These are phyloP conservation scores for Syncephalastrum monosporum DNA, from an alignment of 371 early-diverging fungal genomes.

Conservation along the genomic window DNA sequence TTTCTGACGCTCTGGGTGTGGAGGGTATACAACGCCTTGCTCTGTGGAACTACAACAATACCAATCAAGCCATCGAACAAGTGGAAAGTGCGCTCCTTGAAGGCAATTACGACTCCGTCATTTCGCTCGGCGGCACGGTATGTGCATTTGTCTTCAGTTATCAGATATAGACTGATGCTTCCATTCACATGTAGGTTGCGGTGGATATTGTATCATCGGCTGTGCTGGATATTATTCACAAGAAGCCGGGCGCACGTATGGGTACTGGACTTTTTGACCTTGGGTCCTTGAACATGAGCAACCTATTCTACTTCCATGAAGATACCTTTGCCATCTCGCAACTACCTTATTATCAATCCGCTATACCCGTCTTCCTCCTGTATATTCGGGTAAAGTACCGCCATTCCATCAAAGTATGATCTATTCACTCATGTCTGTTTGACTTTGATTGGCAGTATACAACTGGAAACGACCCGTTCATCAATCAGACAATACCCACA, in stretches of 20 bases:
- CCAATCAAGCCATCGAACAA: conserved; percentile 7
- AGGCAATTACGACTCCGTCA: conserved; percentile 23
- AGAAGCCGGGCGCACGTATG: conserved; percentile 14
- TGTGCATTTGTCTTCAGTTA: background rate
- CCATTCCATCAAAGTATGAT: too few relatives aligned
- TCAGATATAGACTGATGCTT: conserved; percentile 1
- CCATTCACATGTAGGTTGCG: conserved; percentile 4
- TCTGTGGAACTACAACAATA: conserved; percentile 5
- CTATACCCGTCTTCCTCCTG: conserved; percentile 40
- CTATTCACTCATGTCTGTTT: background rate
- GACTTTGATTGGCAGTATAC: conserved; percentile 14
- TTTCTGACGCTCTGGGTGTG: background rate
- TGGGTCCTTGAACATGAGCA: conserved; percentile 20
- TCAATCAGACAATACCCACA: conserved; percentile 29
- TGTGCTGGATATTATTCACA: conserved; percentile 19
- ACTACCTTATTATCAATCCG: conserved; percentile 48
- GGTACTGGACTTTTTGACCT: conserved; percentile 28
- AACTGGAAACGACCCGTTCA: conserved; percentile 37
- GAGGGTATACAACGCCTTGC: background rate
- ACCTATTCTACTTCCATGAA: conserved; percentile 23
- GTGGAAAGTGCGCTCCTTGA: background rate
- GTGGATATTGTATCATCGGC: conserved; percentile 22
- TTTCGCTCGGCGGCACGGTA: conserved; percentile 29
- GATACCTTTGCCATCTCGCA: conserved; percentile 40
- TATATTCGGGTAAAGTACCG: conserved; percentile 25